A percentile compares a stretch with the other conserved stretches of the same genome.
These are phyloP conservation scores for Macrotyloma uniflorum DNA, from an alignment of 306 rosid species.

Conservation along the genomic window DNA sequence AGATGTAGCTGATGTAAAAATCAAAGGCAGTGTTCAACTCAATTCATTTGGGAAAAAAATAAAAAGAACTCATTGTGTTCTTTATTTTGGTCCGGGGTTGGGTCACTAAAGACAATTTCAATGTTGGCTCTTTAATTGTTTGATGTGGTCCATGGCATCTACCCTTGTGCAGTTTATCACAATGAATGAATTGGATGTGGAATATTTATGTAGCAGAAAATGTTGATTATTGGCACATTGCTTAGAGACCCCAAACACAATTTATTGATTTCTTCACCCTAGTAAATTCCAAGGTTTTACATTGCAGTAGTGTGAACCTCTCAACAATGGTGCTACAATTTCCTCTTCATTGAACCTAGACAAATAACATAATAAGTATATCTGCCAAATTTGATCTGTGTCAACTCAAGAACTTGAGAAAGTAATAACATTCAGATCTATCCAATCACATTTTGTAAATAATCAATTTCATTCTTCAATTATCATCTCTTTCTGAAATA, in stretches of 20 bases:
- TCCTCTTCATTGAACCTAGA: background rate
- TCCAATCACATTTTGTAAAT: background rate
- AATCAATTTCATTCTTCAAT: no score
- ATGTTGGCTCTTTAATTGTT: background rate
- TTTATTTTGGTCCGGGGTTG: conserved; percentile 7
- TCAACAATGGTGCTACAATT: background rate
- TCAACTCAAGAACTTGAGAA: background rate
- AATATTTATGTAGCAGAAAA: background rate
- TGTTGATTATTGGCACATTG: background rate
- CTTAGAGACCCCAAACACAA: background rate
- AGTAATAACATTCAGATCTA: background rate
- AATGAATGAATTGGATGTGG: background rate
- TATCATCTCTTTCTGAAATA: no score
- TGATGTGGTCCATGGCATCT: background rate
- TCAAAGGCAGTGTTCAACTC: background rate
- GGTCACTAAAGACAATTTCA: background rate
- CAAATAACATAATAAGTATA: background rate
- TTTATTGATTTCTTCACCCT: background rate
- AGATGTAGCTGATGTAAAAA: background rate
- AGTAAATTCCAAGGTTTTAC: background rate
- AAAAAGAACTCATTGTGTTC: background rate
- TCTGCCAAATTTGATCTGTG: background rate
- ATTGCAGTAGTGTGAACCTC: background rate
- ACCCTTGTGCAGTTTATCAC: background rate
- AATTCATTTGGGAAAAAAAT: background rate